Evolutionary conservation across 257 asterid species (phyloP).

Genomic region (Mitragyna speciosa): DNA sequence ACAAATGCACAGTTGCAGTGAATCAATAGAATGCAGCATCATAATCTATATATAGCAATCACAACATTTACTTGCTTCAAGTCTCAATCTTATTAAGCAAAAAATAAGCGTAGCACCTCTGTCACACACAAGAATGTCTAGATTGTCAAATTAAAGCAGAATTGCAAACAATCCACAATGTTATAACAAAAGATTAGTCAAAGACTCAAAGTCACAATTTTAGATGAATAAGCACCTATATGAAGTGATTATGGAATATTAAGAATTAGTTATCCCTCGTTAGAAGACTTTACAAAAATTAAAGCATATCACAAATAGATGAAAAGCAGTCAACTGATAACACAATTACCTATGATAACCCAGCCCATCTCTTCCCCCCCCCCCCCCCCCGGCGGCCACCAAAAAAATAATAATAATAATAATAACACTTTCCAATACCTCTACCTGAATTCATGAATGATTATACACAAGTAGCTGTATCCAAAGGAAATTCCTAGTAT

Average conservation of each 20-base stretch:
- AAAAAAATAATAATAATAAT: too few relatives aligned
- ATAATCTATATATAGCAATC: background rate
- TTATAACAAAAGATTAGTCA: background rate
- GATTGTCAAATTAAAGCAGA: background rate
- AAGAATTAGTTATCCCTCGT: background rate
- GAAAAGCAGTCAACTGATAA: background rate
- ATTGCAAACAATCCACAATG: background rate
- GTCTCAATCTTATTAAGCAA: background rate
- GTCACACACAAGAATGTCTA: background rate
- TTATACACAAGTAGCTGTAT: background rate
- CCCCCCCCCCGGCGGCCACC: too few relatives aligned
- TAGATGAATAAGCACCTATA: background rate
- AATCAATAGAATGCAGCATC: slow-evolving; percentile 2
- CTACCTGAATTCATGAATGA: too few relatives aligned
- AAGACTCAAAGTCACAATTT: background rate
- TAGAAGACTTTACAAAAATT: background rate
- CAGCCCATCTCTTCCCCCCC: background rate
- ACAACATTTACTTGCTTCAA: background rate
- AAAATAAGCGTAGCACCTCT: background rate
- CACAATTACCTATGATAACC: background rate
- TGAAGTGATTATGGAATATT: background rate
- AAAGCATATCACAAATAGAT: background rate
- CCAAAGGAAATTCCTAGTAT: background rate
- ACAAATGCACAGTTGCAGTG: background rate
- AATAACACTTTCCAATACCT: background rate